Percentiles rank a stretch among this genome's conserved stretches.
phyloP scores from a whole-genome alignment of 495 filamentous ascomycete genomes.

The Sporormia fimetaria region DNA sequence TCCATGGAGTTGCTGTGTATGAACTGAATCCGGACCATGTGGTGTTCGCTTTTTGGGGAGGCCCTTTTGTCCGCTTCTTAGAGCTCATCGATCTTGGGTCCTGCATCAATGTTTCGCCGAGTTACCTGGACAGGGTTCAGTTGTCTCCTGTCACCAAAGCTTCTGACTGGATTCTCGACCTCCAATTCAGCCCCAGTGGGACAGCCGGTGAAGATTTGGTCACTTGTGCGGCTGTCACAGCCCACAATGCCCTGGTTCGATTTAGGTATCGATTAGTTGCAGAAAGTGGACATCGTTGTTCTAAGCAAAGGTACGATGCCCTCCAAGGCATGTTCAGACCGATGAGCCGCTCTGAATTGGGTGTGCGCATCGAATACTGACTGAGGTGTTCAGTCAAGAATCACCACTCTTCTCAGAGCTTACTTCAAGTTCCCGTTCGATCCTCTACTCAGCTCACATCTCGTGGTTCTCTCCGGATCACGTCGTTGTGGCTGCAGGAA shows the following conservation, averaged over 20 bases:
- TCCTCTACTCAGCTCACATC: slow-evolving; percentile 77
- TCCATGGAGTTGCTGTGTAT: slow-evolving; percentile 54
- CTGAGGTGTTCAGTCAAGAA: no score
- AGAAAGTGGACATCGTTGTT: no score
- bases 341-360: no score
- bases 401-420: slow-evolving; percentile 35
- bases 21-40: slow-evolving; percentile 4
- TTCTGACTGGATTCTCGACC: slow-evolving; percentile 77
- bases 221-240: slow-evolving; percentile 55
- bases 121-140: not conserved
- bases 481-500: slow-evolving; percentile 73
- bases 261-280: no score
- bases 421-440: slow-evolving; percentile 63
- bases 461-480: slow-evolving; percentile 43
- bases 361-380: no score
- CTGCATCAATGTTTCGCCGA: slow-evolving; percentile 1
- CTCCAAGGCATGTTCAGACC: no score
- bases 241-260: slow-evolving; percentile 64
- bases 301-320: no score
- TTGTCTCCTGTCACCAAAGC: slow-evolving; percentile 26
- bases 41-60: slow-evolving; percentile 29
- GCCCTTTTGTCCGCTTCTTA: slow-evolving; percentile 14
- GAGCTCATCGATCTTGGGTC: slow-evolving; percentile 12
- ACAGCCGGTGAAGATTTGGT: slow-evolving; percentile 10
- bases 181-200: slow-evolving; percentile 38